Conservation (phyloP, 2,329 filamentous ascomycete species). For the Cladosporium colombiae region DNA sequence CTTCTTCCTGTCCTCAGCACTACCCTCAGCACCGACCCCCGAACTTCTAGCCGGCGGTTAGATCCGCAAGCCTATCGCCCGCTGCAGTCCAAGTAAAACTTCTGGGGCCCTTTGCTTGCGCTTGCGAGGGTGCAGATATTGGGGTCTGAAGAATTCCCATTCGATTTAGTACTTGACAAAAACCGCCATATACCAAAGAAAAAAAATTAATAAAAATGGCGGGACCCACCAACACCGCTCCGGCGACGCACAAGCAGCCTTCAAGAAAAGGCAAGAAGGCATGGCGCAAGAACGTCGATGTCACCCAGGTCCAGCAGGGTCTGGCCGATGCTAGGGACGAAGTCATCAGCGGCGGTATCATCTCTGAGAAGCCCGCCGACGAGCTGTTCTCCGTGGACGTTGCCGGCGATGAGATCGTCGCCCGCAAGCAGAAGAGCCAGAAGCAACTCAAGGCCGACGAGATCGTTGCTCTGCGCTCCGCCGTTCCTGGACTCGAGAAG, state of each 20-base stretch:
- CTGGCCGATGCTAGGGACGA: conserved; percentile 83
- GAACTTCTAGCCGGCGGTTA: background rate
- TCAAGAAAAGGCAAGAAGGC: conserved; percentile 98
- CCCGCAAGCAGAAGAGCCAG: conserved; percentile 66
- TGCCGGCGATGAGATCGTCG: conserved; percentile 66
- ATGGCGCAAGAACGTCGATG: conserved; percentile 97
- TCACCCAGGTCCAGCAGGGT: conserved; percentile 80
- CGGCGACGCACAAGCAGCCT: conserved; percentile 80
- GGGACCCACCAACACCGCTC: conserved; percentile 58
- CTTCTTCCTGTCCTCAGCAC: too few species aligned
- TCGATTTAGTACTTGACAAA: background rate
- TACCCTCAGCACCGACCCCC: background rate
- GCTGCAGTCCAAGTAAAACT: background rate
- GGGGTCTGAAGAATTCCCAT: background rate
- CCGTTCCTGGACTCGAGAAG: conserved; percentile 73
- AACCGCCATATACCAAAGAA: background rate
- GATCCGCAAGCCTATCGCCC: conserved; percentile 10
- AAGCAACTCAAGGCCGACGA: conserved; percentile 88
- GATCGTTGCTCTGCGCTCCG: conserved; percentile 82
- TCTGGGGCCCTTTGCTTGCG: conserved; percentile 6
- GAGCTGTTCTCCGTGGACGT: conserved; percentile 86
- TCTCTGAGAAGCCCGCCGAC: conserved; percentile 78
- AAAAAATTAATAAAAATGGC: conserved; percentile 37
- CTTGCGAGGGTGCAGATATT: background rate
- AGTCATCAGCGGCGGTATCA: conserved; percentile 84